Base-by-base conservation (phyloP, 441 rosid species). In the Euphorbia schlechtendalii region DNA sequence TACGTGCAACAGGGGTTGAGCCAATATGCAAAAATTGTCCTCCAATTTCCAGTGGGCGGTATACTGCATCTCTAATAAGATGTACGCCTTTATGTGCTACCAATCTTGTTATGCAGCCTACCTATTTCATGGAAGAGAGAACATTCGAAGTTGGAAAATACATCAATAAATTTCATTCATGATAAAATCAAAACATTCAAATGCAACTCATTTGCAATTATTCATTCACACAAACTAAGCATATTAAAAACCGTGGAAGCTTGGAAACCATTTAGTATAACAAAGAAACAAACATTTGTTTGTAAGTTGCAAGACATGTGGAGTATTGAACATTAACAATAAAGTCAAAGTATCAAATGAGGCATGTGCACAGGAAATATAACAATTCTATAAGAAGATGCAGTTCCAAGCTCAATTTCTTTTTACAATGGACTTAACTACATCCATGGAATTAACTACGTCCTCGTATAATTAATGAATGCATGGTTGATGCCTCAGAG, bases 61-160 rank as follows among this genome's bases (percentile, higher is more conserved):
- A 88, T 67, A 93, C 82, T 45, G 99, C 95, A 75, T 93, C 95
- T 74, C 96, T 87, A 75, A 93, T 93, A 76, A 93, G 90, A 82
- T 90, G 97, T 51, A 90, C 89, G 32, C 97, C 97, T 79, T 93
- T 93, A 65, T 93, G 99, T 24, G 99, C 97, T 59, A 93, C 99
- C 74, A 90, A 78, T 76, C 99, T 84, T 72, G 99, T 88, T 66
- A 93, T 83, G 83, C 99, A 90, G 71, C 99, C 96, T 62, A 93
- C 93, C 99, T 90, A 69, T 49, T 68, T 32, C 49, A 64, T 18
- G 18, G 52, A 40, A 36, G 24, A 59, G 11, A 48, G 61, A 32
- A 10, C 11, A 51, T 8, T 24, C 4, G 49, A 61, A 36, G 20
- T 7, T 40, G 57, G 11, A 70, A 20, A 28, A 64, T 57, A 59